A percentile compares a stretch with the other conserved stretches of the same genome.
Evolutionary conservation across 495 filamentous ascomycete species (phyloP).

Genomic region (Parachaetomium inaequale): DNA sequence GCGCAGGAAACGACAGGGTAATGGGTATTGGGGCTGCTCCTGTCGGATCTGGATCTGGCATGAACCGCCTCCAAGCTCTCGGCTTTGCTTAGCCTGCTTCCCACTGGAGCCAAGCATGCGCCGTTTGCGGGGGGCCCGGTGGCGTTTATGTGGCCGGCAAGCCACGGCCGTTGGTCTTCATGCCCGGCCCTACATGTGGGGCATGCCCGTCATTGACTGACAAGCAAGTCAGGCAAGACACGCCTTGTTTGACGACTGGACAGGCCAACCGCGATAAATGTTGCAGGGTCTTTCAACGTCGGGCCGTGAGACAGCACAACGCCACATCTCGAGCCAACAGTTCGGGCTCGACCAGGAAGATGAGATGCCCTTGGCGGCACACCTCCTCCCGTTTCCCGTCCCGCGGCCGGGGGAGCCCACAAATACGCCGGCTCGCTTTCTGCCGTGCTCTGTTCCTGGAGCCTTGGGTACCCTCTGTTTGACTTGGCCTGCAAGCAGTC

Average conservation of each 20-base stretch:
- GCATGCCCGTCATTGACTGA: background rate
- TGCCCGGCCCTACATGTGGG: background rate
- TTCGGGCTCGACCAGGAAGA: conserved; percentile 16
- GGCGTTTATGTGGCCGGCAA: conserved; percentile 1
- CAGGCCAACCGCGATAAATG: background rate
- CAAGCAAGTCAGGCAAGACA: background rate
- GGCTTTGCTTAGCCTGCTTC: background rate
- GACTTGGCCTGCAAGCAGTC: conserved; percentile 30
- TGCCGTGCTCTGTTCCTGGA: conserved; percentile 21
- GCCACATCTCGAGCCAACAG: conserved; percentile 25
- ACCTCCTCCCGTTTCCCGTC: conserved; percentile 9
- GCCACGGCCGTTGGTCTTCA: background rate
- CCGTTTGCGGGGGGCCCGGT: conserved; percentile 15
- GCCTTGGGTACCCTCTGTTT: conserved; percentile 27
- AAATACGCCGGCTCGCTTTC: conserved; percentile 20
- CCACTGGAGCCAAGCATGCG: background rate
- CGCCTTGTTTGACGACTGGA: background rate
- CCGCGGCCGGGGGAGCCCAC: conserved; percentile 11
- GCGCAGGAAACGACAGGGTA: background rate
- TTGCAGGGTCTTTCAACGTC: background rate
- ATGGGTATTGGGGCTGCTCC: too few relatives aligned
- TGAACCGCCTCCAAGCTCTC: background rate
- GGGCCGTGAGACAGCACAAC: conserved; percentile 5
- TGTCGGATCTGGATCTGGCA: too few relatives aligned
- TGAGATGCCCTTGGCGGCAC: conserved; percentile 2